Base-by-base conservation (phyloP, 345 rosid genomes). In the Euclidium syriacum region DNA sequence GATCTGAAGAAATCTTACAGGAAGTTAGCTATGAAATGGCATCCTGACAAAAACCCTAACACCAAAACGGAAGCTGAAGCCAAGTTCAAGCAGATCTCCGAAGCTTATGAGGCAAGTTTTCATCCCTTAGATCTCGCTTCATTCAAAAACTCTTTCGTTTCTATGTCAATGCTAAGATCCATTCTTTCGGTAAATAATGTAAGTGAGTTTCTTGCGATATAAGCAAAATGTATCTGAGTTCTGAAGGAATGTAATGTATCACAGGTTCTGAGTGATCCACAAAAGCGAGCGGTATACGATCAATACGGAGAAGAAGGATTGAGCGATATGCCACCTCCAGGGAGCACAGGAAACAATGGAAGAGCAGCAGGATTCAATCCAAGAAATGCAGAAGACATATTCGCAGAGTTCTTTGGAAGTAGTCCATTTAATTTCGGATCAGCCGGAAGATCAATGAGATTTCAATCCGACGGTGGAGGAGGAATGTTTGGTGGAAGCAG, bases 21-120 rank as follows among this genome's bases (percentile, higher is more conserved):
- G 67, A 86, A n/a, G 81, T 56, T 91, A 75, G 98, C 95, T 41
- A 91, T 86, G 96, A 86, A 86, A 79, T 91, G 98, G 95, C 98
- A 91, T 62, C 98, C 98, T 56, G 96, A 88, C 57, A 91, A 91
- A 83, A 89, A 89, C 73, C 98, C 91, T 20, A 75, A 58, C 71
- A 20, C 76, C 77, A 91, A 91, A 68, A 82, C 73, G 10, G 95
- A 88, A 73, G 98, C 98, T 60, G 98, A 92, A 73, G 92, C 94
- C 76, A 79, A 80, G 75, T 91, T 91, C 79, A 91, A 91, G 63
- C 94, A 85, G 81, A 86, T 91, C 84, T 91, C 94, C 30, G 98
- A 91, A 68, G 96, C 95, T 65, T 91, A 91, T 24, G 98, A 91
- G 89, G 96, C 68, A 71, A 68, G 65, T 56, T n/a, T 10, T 26